phyloP scores from a whole-genome alignment of 1,284 basidiomycete genomes.

The Rhodotorula sp. region DNA sequence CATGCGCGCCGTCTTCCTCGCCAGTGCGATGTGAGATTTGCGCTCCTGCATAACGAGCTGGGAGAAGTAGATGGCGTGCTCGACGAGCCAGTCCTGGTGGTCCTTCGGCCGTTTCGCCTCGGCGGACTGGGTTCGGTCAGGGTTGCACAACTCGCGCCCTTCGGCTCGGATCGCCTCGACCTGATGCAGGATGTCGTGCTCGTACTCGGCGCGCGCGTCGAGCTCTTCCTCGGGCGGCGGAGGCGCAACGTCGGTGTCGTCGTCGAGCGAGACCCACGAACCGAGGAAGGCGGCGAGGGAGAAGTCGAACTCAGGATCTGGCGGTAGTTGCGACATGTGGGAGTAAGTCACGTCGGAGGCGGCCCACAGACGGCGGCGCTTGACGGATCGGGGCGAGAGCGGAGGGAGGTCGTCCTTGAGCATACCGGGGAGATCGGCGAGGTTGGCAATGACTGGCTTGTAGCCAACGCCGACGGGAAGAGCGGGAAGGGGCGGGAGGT shows the following conservation, averaged over 20 bases:
- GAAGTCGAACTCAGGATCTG: slow-evolving; percentile 56
- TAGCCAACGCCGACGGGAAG: slow-evolving; percentile 1
- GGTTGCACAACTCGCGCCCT: slow-evolving; percentile 40
- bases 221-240: slow-evolving; percentile 51
- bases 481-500: slow-evolving; percentile 16
- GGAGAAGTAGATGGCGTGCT: slow-evolving; percentile 51
- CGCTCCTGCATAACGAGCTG: slow-evolving; percentile 50
- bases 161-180: slow-evolving; percentile 43
- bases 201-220: slow-evolving; percentile 54
- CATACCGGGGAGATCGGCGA: slow-evolving; percentile 43
- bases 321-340: slow-evolving; percentile 66
- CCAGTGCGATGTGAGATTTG: slow-evolving; percentile 48
- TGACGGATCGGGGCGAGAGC: slow-evolving; percentile 44
- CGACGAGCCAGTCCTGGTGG: slow-evolving; percentile 50
- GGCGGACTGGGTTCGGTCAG: slow-evolving; percentile 33
- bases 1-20: slow-evolving; percentile 63
- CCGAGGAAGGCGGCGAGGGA: slow-evolving; percentile 61
- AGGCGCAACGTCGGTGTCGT: slow-evolving; percentile 43
- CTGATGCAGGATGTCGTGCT: slow-evolving; percentile 52
- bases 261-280: slow-evolving; percentile 61
- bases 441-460: slow-evolving; percentile 42
- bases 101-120: slow-evolving; percentile 43
- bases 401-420: slow-evolving; percentile 46
- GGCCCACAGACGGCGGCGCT: slow-evolving; percentile 59
- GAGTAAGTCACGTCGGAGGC: slow-evolving; percentile 60